phyloP scores from a whole-genome alignment of 768 basidiomycete species.

The Suillus lakei region DNA sequence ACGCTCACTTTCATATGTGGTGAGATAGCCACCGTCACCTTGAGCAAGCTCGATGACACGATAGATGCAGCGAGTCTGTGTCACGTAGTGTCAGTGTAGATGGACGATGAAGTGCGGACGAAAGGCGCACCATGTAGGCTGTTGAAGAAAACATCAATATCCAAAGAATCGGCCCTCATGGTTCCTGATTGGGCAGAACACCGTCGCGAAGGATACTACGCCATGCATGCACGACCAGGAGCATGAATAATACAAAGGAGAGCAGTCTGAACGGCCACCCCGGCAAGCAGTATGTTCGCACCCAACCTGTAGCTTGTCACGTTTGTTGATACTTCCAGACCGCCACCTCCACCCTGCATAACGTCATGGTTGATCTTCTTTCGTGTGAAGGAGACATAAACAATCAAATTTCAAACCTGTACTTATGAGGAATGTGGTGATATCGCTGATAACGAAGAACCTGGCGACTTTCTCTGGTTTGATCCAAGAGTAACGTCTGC shows the following conservation, averaged over 20 bases:
- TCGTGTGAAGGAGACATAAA: background rate
- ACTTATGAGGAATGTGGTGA: constrained; percentile 30
- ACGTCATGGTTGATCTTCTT: background rate
- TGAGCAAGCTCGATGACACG: constrained; percentile 30
- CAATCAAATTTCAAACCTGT: constrained; percentile 25
- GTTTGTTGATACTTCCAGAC: constrained; percentile 17
- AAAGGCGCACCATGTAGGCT: constrained; percentile 28
- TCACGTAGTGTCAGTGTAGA: background rate
- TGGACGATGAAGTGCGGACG: background rate
- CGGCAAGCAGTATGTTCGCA: constrained; percentile 26
- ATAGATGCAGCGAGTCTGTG: constrained; percentile 34
- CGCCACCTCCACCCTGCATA: constrained; percentile 28
- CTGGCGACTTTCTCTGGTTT: constrained; percentile 27
- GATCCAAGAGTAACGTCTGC: constrained; percentile 26
- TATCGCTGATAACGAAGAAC: constrained; percentile 33
- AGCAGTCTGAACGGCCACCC: constrained; percentile 28
- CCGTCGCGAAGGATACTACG: constrained; percentile 18
- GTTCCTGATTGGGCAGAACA: constrained; percentile 9
- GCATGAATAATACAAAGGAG: constrained; percentile 28
- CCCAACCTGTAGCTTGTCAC: constrained; percentile 14
- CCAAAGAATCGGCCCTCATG: constrained; percentile 25
- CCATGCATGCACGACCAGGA: constrained; percentile 19
- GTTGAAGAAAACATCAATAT: constrained; percentile 28
- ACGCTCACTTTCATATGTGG: constrained; percentile 28
- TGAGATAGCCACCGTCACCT: constrained; percentile 24